Evolutionary conservation across 352 stramenopile species (phyloP).

Genomic region (Phytophthora aleatoria): DNA sequence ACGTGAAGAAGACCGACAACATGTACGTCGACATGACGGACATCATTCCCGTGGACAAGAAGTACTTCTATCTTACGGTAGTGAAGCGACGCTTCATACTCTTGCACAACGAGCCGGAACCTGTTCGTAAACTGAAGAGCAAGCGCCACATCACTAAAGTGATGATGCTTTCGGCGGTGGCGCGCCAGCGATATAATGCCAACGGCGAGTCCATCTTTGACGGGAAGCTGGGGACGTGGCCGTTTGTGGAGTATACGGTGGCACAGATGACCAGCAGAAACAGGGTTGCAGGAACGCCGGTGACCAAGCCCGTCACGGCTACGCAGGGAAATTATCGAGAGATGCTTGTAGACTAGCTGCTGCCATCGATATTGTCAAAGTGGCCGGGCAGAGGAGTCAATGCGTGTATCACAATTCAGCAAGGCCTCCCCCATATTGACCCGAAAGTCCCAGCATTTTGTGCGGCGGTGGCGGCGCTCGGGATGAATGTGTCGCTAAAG

Average conservation of each 20-base stretch:
- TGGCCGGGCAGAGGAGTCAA: neutral
- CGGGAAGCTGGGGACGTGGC: constrained; percentile 1
- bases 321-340: constrained; percentile 1
- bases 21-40: neutral
- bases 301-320: neutral
- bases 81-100: neutral
- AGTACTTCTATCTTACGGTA: constrained; percentile 9
- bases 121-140: neutral
- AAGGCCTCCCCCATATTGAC: neutral
- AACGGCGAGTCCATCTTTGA: constrained; percentile 1
- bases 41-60: neutral
- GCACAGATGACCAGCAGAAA: neutral
- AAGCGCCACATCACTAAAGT: constrained; percentile 4
- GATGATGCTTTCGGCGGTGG: neutral
- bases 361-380: neutral
- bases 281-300: too few species aligned
- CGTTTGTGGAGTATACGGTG: constrained; percentile 1
- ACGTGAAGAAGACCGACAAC: too few species aligned
- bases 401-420: neutral
- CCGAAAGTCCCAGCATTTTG: neutral
- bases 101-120: neutral
- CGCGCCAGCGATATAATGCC: neutral
- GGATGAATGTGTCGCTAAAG: neutral
- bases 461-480: neutral
- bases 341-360: constrained; percentile 7